Conservation (phyloP, 345 rosid species). For the Salix dunnii region DNA sequence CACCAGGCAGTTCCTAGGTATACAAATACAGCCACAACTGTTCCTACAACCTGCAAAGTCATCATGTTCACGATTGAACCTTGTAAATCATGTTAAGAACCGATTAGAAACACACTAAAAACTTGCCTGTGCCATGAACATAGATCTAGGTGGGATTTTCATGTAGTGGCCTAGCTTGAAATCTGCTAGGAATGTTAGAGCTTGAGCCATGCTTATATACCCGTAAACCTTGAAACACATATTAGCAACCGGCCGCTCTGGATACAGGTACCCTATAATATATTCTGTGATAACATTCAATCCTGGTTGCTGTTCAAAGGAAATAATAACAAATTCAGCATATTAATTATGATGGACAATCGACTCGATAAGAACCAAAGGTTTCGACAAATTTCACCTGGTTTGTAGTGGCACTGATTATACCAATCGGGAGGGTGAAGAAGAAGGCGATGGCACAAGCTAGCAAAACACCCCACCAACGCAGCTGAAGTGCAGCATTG, state of each 20-base stretch:
- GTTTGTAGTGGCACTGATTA: constrained; percentile 70
- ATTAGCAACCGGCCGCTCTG: constrained; percentile 84
- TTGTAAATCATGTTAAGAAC: neutral
- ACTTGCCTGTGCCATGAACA: constrained; percentile 78
- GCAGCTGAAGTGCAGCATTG: constrained; percentile 66
- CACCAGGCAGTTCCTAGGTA: constrained; percentile 75
- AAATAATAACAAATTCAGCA: neutral
- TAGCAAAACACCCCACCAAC: constrained; percentile 91
- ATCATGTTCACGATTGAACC: constrained; percentile 2
- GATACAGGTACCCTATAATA: constrained; percentile 69
- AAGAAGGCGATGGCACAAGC: constrained; percentile 70
- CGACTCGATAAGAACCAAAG: neutral
- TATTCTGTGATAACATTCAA: constrained; percentile 78
- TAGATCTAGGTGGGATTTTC: constrained; percentile 84
- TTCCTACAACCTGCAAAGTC: constrained; percentile 55
- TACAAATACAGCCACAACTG: constrained; percentile 47
- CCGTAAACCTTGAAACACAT: constrained; percentile 95
- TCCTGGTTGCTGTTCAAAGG: constrained; percentile 48
- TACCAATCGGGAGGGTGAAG: constrained; percentile 79
- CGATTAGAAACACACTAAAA: neutral
- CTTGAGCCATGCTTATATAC: constrained; percentile 81
- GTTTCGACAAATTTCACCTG: constrained; percentile 35
- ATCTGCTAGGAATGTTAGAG: constrained; percentile 60
- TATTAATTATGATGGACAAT: too few species aligned
- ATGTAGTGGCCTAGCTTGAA: constrained; percentile 89